Evolutionary conservation across 2,329 filamentous ascomycete genomes (phyloP), one percentile per base, ranked within the genome.

Genomic region (Beauveria varroae): DNA sequence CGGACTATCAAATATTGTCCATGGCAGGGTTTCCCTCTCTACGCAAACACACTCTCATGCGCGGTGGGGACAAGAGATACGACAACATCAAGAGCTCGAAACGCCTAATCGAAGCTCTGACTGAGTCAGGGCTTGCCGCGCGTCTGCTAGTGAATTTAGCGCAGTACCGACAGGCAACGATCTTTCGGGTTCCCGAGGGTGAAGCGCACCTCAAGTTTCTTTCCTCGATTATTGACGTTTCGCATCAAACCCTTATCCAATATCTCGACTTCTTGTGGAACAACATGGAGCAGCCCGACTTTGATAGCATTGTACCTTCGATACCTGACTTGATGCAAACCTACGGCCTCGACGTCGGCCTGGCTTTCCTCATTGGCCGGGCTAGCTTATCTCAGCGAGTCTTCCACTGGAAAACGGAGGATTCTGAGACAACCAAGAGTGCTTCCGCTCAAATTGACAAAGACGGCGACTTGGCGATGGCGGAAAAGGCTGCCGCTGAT

Each of bases 111-210:
- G 87, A 86, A 68, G 87, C 91, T 14, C 78, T 99, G 43, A 86
- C 88, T 3, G 87, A 93, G 24, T 89, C 89, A 0, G 86, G 86
- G 55, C 81, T 98, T 56, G 90, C 90, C 26, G 88, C 90, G 1
- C 88, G 91, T 63, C 81, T 98, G 2, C 82, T 99, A n/a, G 84
- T 98, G 67, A 89, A 92, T 50, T 88, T 99, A 67, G 90, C 93
- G 0, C 93, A 97, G 70, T 92, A 96, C 73, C 86, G 91, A 52
- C 88, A 96, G 70, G 86, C 88, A n/a, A 95, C 91, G 64, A 85
- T 95, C 26, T 96, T 89, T 74, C 86, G 86, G 46, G 77, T 88
- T 1, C 83, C 88, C 7, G 86, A 91, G 41, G 79, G 82, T 26
- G 85, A 89, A 62, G 87, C 90, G 0, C 92, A 96, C 64, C 86